Evolutionary conservation across 805 yeast species (phyloP), one percentile per base, ranked within the genome.

Genomic region (Lachancea waltii): DNA sequence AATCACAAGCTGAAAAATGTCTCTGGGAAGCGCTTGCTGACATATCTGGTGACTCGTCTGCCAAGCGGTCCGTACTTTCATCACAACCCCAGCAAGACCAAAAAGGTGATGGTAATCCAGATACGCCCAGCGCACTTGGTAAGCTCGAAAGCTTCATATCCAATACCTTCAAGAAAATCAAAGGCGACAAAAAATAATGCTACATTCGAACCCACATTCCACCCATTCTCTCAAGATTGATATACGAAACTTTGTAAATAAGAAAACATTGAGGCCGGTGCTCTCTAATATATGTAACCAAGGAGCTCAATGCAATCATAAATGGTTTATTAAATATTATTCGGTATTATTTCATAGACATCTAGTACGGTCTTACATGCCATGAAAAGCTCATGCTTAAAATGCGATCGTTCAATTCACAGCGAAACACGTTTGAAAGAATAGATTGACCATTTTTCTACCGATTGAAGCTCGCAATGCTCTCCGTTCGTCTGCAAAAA

Each of bases 21-120:
- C 67, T 92, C 39, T 70, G 94, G 53, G 99, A 92, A 59, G 95
- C 96, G 0, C 70, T 92, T 46, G 98, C 99, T 1, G 96, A 87
- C 55, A 82, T 95, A 2, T 73, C 82, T 34, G 77, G 83, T 42
- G 99, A 92, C 59, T 68, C 69, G 30, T 72, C 69, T 17, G 98
- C 98, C 3, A 82, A 73, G 49, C 69, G 94, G 46, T 67, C 79
- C 9, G 42, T 48, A 19, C 33, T 47, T 3, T 41, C 29, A 11
- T 19, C 24, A 14, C n/a, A 33, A 8, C 20, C 30, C 7, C 29
- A 23, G n/a, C 29, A 25, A 17, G 6, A 32, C 15, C 36, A 38
- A 16, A 25, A 30, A 18, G 18, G 22, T 41, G 45, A 23, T 28
- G 5, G 19, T 44, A 45, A 48, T 29, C 54, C 60, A 7, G 60